Base-by-base conservation (phyloP, 176 grass and related monocot genomes). In the Pontederia paniculata region DNA sequence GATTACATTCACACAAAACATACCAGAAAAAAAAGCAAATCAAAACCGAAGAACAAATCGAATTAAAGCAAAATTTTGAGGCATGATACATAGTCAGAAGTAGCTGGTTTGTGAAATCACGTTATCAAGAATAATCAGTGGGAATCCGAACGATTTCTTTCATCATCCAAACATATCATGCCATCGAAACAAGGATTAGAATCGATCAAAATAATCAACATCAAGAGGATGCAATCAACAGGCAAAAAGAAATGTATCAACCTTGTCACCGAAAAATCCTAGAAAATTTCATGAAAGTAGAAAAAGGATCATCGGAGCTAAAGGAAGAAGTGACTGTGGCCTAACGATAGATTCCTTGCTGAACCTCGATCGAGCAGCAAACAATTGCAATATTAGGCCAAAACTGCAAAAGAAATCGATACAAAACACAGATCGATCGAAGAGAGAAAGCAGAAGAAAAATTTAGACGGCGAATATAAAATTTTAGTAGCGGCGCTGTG, bases 71-170 rank as follows among this genome's bases (percentile, higher is more conserved):
- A 12, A 12, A 20, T 12, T 62, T 47, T 21, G 0, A 44, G 50
- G 31, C 50, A 25, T 47, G 20, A 47, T 48, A 53, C 3, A 37
- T 5, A 5, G 52, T 69, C 66, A 69, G 66, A 69, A 69, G 67
- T 58, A 70, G 67, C 67, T 70, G 67, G 43, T 70, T 69, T 31
- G 6, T 20, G 22, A 49, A 28, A 58, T 70, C 67, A 70, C 48
- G 9, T 70, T 37, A 28, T 42, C 1, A 2, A 56, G 7, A 37
- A 37, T 37, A 31, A 57, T 70, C 67, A 70, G 37, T 58, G 67
- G 67, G 67, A 70, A 70, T 70, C 67, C 67, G 54, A 18, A 16
- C 58, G 67, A 70, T 70, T 70, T 15, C 13, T 54, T 48, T 58
- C 67, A 70, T 70, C 67, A 70, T 19, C 22, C 67, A 42, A 18